Evolutionary conservation across 768 basidiomycete species (phyloP), one percentile per base, ranked within the genome.

Genomic region (Phanerochaete carnosa): DNA sequence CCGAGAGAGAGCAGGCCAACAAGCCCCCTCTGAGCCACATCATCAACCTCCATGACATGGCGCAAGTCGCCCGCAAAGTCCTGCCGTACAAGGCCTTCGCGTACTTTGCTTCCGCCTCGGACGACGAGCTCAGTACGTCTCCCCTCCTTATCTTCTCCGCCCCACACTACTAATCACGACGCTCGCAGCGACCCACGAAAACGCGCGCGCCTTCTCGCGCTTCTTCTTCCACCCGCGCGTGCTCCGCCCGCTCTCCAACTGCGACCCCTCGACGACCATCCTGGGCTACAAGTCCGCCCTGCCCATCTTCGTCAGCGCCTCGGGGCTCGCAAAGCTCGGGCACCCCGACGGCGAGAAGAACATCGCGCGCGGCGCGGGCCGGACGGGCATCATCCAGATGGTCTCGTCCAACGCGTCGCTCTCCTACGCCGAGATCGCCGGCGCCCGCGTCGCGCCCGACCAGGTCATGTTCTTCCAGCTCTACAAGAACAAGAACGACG

Each of bases 201-300:
- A 94, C 63, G 77, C 81, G n/a, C 80, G 83, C 45, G 90, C 91
- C n/a, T 95, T 92, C 72, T 78, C 82, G 45, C 84, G 92, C 30
- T 88, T 94, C 72, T 96, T 94, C 78, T 95, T 96, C 74, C 80
- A 86, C 57, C 86, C 95, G 16, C 86, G 94, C 25, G 84, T 98
- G 39, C 84, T 93, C 84, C 84, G 80, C 51, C 74, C 82, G 2
- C 82, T 91, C 9, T 82, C 84, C 2, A 70, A 74, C 51, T 85
- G 86, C 62, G 84, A 90, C 71, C 83, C 87, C 22, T 88, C 89
- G 0, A 89, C 89, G 11, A 85, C 79, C 5, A 86, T 92, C 61
- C 85, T 95, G 49, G 86, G 92, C 15, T 86, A 81, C 70, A 77
- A 76, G 53, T 84, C 86, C 23, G 81, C 84, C 1, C 82, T 96